A percentile compares a stretch with the other conserved stretches of the same genome.
phyloP scores from a whole-genome alignment of 441 rosid genomes.

The Viola pubescens region DNA sequence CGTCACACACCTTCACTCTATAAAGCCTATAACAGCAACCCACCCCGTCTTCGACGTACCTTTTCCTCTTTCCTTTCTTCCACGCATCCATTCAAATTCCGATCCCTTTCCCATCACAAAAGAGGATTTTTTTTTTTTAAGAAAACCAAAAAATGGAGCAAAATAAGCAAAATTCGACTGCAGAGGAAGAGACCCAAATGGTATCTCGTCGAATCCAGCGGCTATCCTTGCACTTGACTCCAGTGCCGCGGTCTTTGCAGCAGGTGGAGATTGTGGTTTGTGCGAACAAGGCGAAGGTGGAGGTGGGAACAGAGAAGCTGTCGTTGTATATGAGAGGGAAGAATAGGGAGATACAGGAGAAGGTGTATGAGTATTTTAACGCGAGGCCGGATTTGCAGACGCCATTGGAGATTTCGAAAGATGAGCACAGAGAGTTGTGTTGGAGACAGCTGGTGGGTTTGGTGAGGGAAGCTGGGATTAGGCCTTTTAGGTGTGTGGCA shows the following conservation, averaged over 20 bases:
- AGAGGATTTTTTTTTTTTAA: neutral
- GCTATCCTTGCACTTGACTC: conserved; percentile 47
- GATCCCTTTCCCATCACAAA: neutral
- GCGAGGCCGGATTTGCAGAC: conserved; percentile 75
- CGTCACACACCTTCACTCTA: conserved; percentile 18
- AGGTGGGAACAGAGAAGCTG: conserved; percentile 39
- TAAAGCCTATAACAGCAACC: neutral
- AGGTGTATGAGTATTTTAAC: conserved; percentile 46
- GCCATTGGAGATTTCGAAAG: conserved; percentile 70
- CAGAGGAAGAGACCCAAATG: conserved; percentile 29
- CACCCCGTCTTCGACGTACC: neutral
- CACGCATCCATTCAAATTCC: neutral
- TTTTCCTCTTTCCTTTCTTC: neutral
- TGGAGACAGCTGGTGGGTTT: conserved; percentile 67
- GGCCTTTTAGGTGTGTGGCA: conserved; percentile 47
- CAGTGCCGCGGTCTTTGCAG: conserved; percentile 12
- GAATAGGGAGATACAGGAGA: conserved; percentile 63
- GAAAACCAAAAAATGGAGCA: conserved; percentile 21
- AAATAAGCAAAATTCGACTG: conserved; percentile 17
- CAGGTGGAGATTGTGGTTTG: conserved; percentile 34
- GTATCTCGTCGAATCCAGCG: conserved; percentile 45
- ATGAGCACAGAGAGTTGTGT: conserved; percentile 76
- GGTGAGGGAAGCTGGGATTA: conserved; percentile 67
- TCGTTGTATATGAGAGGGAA: conserved; percentile 63
- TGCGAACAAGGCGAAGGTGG: conserved; percentile 39